phyloP scores from a whole-genome alignment of 805 yeast genomes.

The Teunomyces kruisii region DNA sequence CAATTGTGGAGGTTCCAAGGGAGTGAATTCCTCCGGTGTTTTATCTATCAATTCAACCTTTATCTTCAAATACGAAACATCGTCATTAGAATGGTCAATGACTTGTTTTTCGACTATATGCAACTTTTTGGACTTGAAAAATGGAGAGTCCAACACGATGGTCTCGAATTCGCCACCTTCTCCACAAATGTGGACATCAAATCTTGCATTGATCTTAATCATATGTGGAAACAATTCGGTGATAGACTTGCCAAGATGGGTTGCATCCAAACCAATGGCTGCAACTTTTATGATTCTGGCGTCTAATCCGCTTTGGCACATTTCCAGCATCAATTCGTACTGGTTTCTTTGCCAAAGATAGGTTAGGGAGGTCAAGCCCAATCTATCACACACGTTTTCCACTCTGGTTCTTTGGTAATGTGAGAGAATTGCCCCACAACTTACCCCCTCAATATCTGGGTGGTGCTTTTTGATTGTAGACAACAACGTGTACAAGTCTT shows the following conservation, averaged over 20 bases:
- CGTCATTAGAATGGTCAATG: conserved; percentile 55
- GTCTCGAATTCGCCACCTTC: conserved; percentile 99
- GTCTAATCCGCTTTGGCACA: conserved; percentile 65
- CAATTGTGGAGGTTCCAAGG: conserved; percentile 33
- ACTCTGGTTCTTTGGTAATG: conserved; percentile 95
- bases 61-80: conserved; percentile 66
- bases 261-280: conserved; percentile 72
- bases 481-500: conserved; percentile 66
- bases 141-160: conserved; percentile 85
- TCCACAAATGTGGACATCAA: conserved; percentile 92
- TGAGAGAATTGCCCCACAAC: conserved; percentile 94
- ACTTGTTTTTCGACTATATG: conserved; percentile 40
- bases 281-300: conserved; percentile 92
- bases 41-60: conserved; percentile 49
- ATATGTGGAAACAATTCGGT: conserved; percentile 61
- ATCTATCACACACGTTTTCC: conserved; percentile 80
- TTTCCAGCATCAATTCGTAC: conserved; percentile 73
- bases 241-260: conserved; percentile 68
- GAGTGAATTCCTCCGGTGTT: conserved; percentile 15
- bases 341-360: conserved; percentile 93
- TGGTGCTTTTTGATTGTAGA: conserved; percentile 46
- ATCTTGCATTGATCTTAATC: conserved; percentile 54
- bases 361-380: conserved; percentile 67
- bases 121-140: conserved; percentile 58
- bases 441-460: conserved; percentile 80